Conservation (phyloP, 345 rosid species). For the Acer saccharum region DNA sequence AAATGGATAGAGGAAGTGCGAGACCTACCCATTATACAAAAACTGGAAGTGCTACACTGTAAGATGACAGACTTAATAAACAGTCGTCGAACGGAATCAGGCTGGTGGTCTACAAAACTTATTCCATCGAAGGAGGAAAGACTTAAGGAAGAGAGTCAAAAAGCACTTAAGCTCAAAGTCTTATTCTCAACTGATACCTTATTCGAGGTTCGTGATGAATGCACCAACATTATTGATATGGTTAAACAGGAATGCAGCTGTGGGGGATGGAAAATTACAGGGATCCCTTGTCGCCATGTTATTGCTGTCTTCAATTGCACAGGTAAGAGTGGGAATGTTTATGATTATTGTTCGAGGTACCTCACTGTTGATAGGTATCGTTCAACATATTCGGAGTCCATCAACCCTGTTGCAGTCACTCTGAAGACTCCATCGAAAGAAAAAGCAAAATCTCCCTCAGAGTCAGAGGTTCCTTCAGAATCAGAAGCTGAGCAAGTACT, state of each 20-base stretch:
- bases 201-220: slow-evolving; percentile 85
- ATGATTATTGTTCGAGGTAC: slow-evolving; percentile 70
- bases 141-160: slow-evolving; percentile 55
- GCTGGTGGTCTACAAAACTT: slow-evolving; percentile 58
- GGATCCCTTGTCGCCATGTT: slow-evolving; percentile 84
- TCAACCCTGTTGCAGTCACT: slow-evolving; percentile 41
- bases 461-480: slow-evolving; percentile 26
- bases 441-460: slow-evolving; percentile 31
- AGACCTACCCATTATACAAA: slow-evolving; percentile 67
- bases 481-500: slow-evolving; percentile 37
- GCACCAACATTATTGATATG: slow-evolving; percentile 71
- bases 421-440: slow-evolving; percentile 28
- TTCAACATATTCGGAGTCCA: slow-evolving; percentile 49
- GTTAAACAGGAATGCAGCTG: slow-evolving; percentile 69
- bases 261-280: slow-evolving; percentile 64
- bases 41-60: slow-evolving; percentile 51
- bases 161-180: slow-evolving; percentile 55
- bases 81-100: slow-evolving; percentile 43
- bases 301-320: slow-evolving; percentile 71
- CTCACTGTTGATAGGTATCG: slow-evolving; percentile 60
- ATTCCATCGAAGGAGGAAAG: slow-evolving; percentile 74
- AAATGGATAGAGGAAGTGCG: slow-evolving; percentile 77
- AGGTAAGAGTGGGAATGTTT: slow-evolving; percentile 37
- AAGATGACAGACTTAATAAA: slow-evolving; percentile 62
- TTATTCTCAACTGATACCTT: slow-evolving; percentile 75